Percentiles rank a stretch among this genome's conserved stretches.
These are phyloP conservation scores for Neonothopanus nambi DNA, from an alignment of 1,284 basidiomycete genomes.

Conservation along the genomic window DNA sequence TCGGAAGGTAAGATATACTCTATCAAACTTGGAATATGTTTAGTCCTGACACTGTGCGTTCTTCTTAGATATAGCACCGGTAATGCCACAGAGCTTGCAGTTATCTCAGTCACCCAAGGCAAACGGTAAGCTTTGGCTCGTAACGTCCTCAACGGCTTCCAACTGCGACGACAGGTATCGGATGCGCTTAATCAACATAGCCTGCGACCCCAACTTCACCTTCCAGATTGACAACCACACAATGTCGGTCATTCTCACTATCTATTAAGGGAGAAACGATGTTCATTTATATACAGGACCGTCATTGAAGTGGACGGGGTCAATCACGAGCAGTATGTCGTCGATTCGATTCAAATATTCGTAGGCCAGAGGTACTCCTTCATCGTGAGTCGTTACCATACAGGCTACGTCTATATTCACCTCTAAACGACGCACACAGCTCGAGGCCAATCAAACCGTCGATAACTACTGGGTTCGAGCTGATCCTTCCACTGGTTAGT, in stretches of 20 bases:
- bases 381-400: conserved; percentile 21
- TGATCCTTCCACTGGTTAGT: conserved; percentile 29
- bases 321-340: conserved; percentile 37
- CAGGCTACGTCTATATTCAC: background rate
- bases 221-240: conserved; percentile 44
- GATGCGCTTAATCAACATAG: conserved; percentile 35
- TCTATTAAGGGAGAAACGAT: background rate
- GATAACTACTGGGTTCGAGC: conserved; percentile 46
- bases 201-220: conserved; percentile 34
- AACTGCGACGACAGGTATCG: conserved; percentile 25
- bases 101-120: conserved; percentile 25
- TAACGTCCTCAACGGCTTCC: background rate
- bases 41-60: too few relatives aligned
- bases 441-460: conserved; percentile 32
- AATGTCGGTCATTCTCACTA: conserved; percentile 24
- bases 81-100: conserved; percentile 19
- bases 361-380: conserved; percentile 41
- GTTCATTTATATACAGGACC: too few relatives aligned
- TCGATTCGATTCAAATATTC: conserved; percentile 38
- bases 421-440: conserved; percentile 6
- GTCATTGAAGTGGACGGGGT: conserved; percentile 57
- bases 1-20: conserved; percentile 26
- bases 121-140: conserved; percentile 17
- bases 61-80: background rate
- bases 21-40: too few relatives aligned